Evolutionary conservation across 805 yeast species (phyloP).

Genomic region (Saturnispora kantuleensis): DNA sequence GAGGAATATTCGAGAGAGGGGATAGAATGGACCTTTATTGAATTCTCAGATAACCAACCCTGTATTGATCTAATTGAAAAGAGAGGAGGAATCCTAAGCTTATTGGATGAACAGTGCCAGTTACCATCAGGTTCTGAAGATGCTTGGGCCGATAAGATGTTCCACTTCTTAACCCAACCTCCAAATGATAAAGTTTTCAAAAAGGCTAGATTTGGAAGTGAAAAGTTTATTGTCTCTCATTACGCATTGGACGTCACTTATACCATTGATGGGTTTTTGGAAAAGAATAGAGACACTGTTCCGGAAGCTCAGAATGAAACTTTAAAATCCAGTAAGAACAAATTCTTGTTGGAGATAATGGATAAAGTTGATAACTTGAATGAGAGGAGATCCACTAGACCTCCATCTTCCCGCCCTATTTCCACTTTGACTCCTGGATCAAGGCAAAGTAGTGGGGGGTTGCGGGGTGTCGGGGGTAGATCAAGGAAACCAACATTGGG

Average conservation of each 20-base stretch:
- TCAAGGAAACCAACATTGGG: constrained; percentile 86
- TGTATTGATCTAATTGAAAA: constrained; percentile 88
- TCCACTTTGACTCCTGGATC: neutral
- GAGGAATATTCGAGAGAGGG: constrained; percentile 88
- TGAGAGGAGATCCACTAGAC: constrained; percentile 22
- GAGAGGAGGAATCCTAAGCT: constrained; percentile 74
- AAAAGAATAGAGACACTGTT: constrained; percentile 93
- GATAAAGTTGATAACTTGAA: constrained; percentile 50
- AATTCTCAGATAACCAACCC: constrained; percentile 92
- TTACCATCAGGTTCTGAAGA: constrained; percentile 90
- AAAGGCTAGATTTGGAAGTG: constrained; percentile 89
- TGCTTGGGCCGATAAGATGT: constrained; percentile 85
- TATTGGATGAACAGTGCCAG: constrained; percentile 91
- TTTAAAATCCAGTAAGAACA: constrained; percentile 57
- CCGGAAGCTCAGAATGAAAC: constrained; percentile 91
- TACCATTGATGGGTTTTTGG: constrained; percentile 89
- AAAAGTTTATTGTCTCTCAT: constrained; percentile 82
- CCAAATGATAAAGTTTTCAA: constrained; percentile 75
- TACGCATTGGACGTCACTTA: constrained; percentile 91
- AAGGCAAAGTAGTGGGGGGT: no score
- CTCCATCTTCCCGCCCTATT: neutral
- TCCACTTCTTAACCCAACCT: constrained; percentile 69
- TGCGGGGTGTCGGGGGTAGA: constrained; percentile 17
- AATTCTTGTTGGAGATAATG: constrained; percentile 56
- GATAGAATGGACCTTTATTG: constrained; percentile 95